phyloP scores from a whole-genome alignment of 495 filamentous ascomycete species.

The Penicillium waksmanii region DNA sequence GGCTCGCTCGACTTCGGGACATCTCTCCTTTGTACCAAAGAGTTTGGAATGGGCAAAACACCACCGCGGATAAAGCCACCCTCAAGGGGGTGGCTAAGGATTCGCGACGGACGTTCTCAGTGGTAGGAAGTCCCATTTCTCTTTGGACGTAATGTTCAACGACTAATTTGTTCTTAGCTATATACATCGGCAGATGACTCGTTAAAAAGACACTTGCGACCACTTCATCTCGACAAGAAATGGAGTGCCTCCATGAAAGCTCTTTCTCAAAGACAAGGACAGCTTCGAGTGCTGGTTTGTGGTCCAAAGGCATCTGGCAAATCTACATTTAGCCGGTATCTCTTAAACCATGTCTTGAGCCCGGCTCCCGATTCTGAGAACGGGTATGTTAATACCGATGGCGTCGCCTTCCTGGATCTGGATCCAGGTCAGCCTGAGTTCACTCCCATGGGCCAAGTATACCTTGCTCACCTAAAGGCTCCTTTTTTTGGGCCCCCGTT shows the following conservation, averaged over 20 bases:
- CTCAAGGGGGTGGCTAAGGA: constrained; percentile 29
- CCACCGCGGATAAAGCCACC: constrained; percentile 42
- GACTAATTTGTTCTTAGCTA: constrained; percentile 35
- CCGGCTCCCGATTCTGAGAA: constrained; percentile 40
- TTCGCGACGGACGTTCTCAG: constrained; percentile 45
- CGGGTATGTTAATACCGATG: constrained; percentile 39
- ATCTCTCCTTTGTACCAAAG: constrained; percentile 72
- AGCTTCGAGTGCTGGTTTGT: constrained; percentile 61
- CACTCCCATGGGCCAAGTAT: constrained; percentile 74
- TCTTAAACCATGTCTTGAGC: constrained; percentile 75
- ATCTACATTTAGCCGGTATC: constrained; percentile 79
- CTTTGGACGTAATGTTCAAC: neutral
- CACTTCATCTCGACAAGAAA: constrained; percentile 64
- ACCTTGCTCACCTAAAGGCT: constrained; percentile 63
- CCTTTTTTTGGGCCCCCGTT: constrained; percentile 77
- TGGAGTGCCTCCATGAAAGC: constrained; percentile 58
- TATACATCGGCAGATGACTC: constrained; percentile 52
- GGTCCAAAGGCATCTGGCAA: constrained; percentile 87
- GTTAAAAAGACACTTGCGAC: constrained; percentile 56
- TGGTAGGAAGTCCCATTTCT: constrained; percentile 35
- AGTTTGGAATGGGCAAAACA: constrained; percentile 68
- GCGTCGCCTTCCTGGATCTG: constrained; percentile 73
- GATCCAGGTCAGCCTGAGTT: constrained; percentile 88
- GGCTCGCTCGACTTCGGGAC: constrained; percentile 58
- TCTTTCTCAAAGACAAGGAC: constrained; percentile 40